Evolutionary conservation across 2,329 filamentous ascomycete genomes (phyloP).

Genomic region (Fonsecaea pedrosoi): DNA sequence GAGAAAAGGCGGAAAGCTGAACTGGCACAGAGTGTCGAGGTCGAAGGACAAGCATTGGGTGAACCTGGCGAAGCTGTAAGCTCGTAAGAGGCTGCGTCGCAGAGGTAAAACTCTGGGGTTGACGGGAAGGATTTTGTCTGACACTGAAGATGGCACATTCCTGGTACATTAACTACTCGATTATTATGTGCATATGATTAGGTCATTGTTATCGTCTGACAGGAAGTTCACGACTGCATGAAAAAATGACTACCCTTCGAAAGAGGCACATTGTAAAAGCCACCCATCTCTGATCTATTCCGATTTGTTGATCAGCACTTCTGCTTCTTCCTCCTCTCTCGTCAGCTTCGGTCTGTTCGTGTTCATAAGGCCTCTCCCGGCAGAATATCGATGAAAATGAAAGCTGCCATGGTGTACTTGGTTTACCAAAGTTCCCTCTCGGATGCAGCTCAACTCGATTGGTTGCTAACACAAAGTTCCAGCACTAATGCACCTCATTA

Average conservation of each 20-base stretch:
- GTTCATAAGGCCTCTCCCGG: neutral
- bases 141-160: neutral
- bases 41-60: slow-evolving; percentile 9
- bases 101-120: neutral
- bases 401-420: slow-evolving; percentile 10
- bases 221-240: neutral
- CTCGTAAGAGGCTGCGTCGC: slow-evolving; percentile 9
- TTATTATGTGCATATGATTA: neutral
- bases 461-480: slow-evolving; percentile 9
- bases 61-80: slow-evolving; percentile 38
- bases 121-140: neutral
- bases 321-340: neutral
- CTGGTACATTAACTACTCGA: neutral
- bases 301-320: neutral
- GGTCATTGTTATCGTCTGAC: neutral
- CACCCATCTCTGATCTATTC: neutral
- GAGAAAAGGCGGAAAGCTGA: slow-evolving; percentile 46
- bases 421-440: slow-evolving; percentile 18
- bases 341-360: neutral
- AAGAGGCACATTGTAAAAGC: neutral
- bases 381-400: neutral
- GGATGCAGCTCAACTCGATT: neutral
- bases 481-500: slow-evolving; percentile 24
- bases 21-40: slow-evolving; percentile 16
- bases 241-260: neutral